A percentile compares a stretch with the other conserved stretches of the same genome.
Evolutionary conservation across 192 early-diverging fungal genomes (phyloP).

Genomic region (Kickxella alabastrina): DNA sequence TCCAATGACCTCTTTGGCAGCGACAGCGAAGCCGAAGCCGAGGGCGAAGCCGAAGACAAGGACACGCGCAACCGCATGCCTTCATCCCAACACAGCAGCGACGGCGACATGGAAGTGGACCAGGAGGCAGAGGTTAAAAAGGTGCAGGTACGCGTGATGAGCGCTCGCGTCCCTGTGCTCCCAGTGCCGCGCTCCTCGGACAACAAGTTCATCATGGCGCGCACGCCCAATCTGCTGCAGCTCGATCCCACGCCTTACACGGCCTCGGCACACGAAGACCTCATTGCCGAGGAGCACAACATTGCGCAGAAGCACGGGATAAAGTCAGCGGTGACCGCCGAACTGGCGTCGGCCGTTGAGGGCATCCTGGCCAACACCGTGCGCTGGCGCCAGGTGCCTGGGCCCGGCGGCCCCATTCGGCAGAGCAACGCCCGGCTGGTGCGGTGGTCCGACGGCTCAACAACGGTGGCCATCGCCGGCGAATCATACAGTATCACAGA

Average conservation of each 20-base stretch:
- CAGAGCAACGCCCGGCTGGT: slow-evolving; percentile 49
- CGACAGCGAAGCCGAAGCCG: slow-evolving; percentile 14
- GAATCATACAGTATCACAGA: slow-evolving; percentile 22
- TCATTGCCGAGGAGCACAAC: slow-evolving; percentile 37
- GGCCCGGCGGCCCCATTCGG: slow-evolving; percentile 7
- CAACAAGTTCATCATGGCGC: slow-evolving; percentile 22
- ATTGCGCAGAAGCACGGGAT: slow-evolving; percentile 27
- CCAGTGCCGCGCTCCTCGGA: slow-evolving; percentile 22
- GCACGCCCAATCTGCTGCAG: slow-evolving; percentile 46
- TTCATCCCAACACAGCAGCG: background rate
- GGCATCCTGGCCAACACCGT: slow-evolving; percentile 42
- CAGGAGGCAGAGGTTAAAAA: slow-evolving; percentile 3
- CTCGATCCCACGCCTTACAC: slow-evolving; percentile 40
- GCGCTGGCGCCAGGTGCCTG: slow-evolving; percentile 28
- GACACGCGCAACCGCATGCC: background rate
- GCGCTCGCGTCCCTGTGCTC: slow-evolving; percentile 31
- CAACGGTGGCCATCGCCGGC: slow-evolving; percentile 26
- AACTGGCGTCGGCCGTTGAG: slow-evolving; percentile 39
- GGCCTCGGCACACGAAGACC: slow-evolving; percentile 29
- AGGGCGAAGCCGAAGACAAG: background rate
- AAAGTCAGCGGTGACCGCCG: slow-evolving; percentile 26
- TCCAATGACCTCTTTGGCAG: slow-evolving; percentile 20
- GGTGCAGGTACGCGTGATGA: slow-evolving; percentile 25
- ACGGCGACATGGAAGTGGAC: slow-evolving; percentile 12
- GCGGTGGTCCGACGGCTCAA: slow-evolving; percentile 52